Evolutionary conservation across 495 filamentous ascomycete genomes (phyloP).

Genomic region (Hyaloscypha bicolor): DNA sequence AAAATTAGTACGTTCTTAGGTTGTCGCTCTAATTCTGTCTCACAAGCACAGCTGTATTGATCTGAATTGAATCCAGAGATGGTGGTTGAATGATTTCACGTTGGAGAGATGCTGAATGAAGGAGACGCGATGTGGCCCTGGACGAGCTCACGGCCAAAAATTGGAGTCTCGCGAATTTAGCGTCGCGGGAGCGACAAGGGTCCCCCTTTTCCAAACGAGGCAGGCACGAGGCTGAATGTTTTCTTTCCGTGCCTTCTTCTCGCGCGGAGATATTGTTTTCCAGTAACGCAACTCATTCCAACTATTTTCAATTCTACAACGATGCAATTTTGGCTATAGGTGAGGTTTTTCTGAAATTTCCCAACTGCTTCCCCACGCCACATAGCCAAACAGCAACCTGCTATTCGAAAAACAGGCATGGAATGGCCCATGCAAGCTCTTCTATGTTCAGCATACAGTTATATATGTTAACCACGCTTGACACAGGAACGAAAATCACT

Average conservation of each 20-base stretch:
- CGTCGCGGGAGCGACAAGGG: background rate
- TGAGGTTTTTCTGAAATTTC: background rate
- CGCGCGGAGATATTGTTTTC: background rate
- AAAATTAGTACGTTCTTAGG: constrained; percentile 16
- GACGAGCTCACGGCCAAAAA: background rate
- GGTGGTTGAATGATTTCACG: background rate
- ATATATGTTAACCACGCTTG: background rate
- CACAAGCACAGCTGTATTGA: background rate
- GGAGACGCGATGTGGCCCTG: constrained; percentile 11
- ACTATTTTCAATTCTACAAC: constrained; percentile 13
- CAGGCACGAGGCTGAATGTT: constrained; percentile 14
- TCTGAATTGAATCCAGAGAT: constrained; percentile 5
- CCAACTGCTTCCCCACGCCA: background rate
- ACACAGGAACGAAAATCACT: constrained; percentile 5
- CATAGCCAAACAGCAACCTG: too few relatives aligned
- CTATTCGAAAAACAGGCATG: too few relatives aligned
- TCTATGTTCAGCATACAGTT: too few relatives aligned
- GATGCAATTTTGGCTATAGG: constrained; percentile 22
- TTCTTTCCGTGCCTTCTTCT: background rate
- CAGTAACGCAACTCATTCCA: constrained; percentile 1
- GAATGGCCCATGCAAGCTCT: too few relatives aligned
- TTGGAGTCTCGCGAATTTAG: constrained; percentile 4
- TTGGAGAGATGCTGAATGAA: background rate
- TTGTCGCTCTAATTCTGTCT: constrained; percentile 1
- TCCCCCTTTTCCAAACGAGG: constrained; percentile 7